Evolutionary conservation across 352 stramenopile genomes (phyloP), one percentile per base, ranked within the genome.

Genomic region (Pilasporangium apinafurcum): DNA sequence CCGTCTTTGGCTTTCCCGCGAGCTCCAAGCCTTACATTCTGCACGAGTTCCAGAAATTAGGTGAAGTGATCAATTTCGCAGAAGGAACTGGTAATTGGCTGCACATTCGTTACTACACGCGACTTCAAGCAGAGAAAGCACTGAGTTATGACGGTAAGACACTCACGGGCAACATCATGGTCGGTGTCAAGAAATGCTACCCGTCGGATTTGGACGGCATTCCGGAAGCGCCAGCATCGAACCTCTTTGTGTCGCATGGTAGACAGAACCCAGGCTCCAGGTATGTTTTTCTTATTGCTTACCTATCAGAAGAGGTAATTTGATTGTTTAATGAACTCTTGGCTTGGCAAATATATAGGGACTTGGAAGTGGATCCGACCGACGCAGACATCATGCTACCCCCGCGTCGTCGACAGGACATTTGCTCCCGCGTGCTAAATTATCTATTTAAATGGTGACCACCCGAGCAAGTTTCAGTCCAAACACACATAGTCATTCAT

Each of bases 371-470:
- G 28, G 77, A 88, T 30, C 79, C 79, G 34, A 80, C 59, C 8
- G 79, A 92, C 26, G 56, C 65, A 31, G 80, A 92, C 52, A 82
- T 92, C 30, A 86, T 92, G 77, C 70, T 90, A n/a, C 71, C 80
- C 24, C 74, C 80, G 7, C 66, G 59, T 9, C 77, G 77, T 37
- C 77, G 53, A 21, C 63, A 83, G 49, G 72, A 92, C 48, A 60
- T 92, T 61, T 92, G 80, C 70, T 92, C 80, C 33, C 72, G 80
- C 9, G 48, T 92, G 44, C 54, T 90, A 39, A 71, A 61, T 51
- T 92, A 85, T 62, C 59, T 92, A 74, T 92, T 92, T 82, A 88
- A 88, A 40, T 84, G 77, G 76, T 91, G 51, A 74, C 18, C 45
- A n/a, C 18, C 17, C 16, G 16, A 45, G 34, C 31, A 12, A n/a